A percentile compares a stretch with the other conserved stretches of the same genome.
These are phyloP conservation scores for Pyrus betulifolia DNA, from an alignment of 306 rosid genomes.

Conservation along the genomic window DNA sequence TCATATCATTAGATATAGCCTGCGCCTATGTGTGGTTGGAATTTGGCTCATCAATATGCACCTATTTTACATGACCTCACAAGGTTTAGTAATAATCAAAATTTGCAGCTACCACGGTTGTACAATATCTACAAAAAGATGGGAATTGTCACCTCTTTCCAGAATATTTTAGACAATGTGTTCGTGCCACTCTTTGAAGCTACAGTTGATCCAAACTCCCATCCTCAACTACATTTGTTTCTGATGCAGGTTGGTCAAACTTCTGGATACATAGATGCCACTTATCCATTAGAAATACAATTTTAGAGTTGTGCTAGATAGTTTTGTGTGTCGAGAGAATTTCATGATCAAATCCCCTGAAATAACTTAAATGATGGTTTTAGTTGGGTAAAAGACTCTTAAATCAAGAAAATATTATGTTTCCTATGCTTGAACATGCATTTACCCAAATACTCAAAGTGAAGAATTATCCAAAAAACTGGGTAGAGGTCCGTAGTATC, in stretches of 20 bases:
- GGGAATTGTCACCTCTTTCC: constrained; percentile 82
- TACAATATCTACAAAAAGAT: constrained; percentile 66
- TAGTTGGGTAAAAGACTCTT: neutral
- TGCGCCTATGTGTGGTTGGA: neutral
- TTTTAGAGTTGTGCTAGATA: neutral
- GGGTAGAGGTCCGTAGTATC: neutral
- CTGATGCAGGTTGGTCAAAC: constrained; percentile 48
- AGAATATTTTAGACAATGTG: constrained; percentile 69
- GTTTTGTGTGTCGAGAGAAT: neutral
- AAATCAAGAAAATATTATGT: neutral
- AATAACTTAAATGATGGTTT: neutral
- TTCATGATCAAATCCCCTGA: neutral
- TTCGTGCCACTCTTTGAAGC: constrained; percentile 80
- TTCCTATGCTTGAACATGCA: neutral
- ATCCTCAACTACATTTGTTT: constrained; percentile 81
- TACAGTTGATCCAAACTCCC: constrained; percentile 75
- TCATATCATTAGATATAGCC: neutral
- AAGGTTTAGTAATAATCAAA: constrained; percentile 8
- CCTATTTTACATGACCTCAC: neutral
- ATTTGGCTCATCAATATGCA: neutral
- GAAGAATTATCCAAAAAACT: neutral
- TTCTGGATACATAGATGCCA: neutral
- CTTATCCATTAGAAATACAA: neutral
- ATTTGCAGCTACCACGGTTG: constrained; percentile 63
- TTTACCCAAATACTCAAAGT: neutral